These are phyloP conservation scores for Aphanomyces invadans DNA, from an alignment of 352 stramenopile genomes.

Conservation along the genomic window DNA sequence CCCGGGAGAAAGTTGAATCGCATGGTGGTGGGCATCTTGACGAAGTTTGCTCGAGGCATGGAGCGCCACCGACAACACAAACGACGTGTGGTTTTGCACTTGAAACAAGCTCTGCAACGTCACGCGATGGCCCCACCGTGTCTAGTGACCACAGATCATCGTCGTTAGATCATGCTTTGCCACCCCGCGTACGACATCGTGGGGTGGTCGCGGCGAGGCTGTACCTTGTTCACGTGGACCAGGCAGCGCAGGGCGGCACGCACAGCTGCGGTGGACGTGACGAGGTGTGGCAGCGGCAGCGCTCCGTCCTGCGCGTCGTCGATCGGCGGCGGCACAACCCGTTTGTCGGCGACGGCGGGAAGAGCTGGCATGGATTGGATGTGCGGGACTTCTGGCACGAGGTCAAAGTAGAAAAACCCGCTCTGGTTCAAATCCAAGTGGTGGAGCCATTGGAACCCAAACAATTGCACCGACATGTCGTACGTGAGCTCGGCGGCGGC, in stretches of 20 bases:
- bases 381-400: constrained; percentile 7
- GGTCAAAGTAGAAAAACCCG: constrained; percentile 17
- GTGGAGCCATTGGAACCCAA: constrained; percentile 22
- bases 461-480: constrained; percentile 11
- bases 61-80: constrained; percentile 1
- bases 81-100: constrained; percentile 16
- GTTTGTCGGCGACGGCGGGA: not conserved
- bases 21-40: not conserved
- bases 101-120: constrained; percentile 22
- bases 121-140: constrained; percentile 13
- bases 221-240: constrained; percentile 19
- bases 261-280: not conserved
- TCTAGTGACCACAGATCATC: too few relatives aligned
- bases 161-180: too few relatives aligned
- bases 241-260: constrained; percentile 13
- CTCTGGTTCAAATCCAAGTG: constrained; percentile 22
- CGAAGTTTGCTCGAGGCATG: not conserved
- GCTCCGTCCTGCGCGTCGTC: not conserved
- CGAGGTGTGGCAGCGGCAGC: not conserved
- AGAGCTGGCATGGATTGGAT: not conserved
- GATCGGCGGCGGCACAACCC: not conserved
- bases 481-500: constrained; percentile 14
- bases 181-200: too few relatives aligned
- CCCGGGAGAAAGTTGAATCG: not conserved
- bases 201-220: too few relatives aligned